Evolutionary conservation across 306 rosid genomes (phyloP).

Genomic region (Comarum palustre): DNA sequence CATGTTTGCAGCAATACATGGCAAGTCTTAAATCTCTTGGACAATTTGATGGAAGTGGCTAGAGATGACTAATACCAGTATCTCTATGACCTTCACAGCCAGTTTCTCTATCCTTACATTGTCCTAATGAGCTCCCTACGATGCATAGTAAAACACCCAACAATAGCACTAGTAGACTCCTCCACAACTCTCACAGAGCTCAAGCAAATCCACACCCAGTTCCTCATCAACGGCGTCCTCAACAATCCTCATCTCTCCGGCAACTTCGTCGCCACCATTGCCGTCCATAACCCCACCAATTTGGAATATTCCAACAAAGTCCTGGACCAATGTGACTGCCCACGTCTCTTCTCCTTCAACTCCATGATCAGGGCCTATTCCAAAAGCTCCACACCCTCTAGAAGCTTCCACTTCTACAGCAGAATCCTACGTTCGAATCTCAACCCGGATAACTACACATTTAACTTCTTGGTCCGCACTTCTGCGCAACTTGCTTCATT

Average conservation of each 20-base stretch:
- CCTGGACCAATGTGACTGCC: slow-evolving; percentile 31
- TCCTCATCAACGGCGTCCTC: slow-evolving; percentile 32
- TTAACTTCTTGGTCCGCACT: slow-evolving; percentile 49
- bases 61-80: too few species aligned
- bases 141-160: slow-evolving; percentile 37
- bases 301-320: slow-evolving; percentile 26
- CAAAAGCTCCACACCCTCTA: slow-evolving; percentile 44
- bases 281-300: slow-evolving; percentile 31
- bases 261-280: slow-evolving; percentile 40
- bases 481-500: slow-evolving; percentile 35
- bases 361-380: slow-evolving; percentile 65
- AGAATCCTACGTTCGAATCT: slow-evolving; percentile 29
- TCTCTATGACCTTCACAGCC: too few species aligned
- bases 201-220: slow-evolving; percentile 50
- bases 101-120: too few species aligned
- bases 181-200: slow-evolving; percentile 34
- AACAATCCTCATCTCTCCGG: slow-evolving; percentile 25
- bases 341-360: slow-evolving; percentile 53
- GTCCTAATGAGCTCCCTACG: slow-evolving; percentile 33
- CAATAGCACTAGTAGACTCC: slow-evolving; percentile 32
- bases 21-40: slow-evolving; percentile 88
- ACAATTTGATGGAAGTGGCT: slow-evolving; percentile 82
- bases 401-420: slow-evolving; percentile 44
- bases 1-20: slow-evolving; percentile 74
- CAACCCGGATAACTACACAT: slow-evolving; percentile 53